Evolutionary conservation across 163 green algal genomes (phyloP).

Genomic region (Scenedesmus sp.): DNA sequence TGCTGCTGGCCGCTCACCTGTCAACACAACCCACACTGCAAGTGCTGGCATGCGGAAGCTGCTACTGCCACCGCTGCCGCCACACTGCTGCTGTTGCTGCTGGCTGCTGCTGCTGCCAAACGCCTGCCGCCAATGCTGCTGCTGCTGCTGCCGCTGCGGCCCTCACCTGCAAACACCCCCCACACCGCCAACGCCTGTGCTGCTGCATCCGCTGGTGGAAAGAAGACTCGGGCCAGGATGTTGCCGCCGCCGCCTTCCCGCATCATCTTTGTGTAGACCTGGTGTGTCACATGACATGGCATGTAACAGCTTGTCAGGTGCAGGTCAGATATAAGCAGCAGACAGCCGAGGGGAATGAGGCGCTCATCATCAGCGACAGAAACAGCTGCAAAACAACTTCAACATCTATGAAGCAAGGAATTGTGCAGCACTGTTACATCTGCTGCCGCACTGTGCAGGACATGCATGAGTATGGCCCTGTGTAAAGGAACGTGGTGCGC

Average conservation of each 20-base stretch:
- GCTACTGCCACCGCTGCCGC: not conserved
- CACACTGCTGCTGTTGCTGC: not conserved
- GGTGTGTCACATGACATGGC: not conserved
- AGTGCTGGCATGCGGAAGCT: not conserved
- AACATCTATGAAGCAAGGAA: no score
- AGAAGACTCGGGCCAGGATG: constrained; percentile 27
- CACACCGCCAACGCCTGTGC: constrained; percentile 1
- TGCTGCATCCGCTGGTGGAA: not conserved
- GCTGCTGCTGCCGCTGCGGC: not conserved
- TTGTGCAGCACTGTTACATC: no score
- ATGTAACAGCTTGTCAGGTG: not conserved
- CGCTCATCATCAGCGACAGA: no score
- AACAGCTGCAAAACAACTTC: no score
- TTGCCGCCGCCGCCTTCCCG: not conserved
- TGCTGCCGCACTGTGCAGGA: no score
- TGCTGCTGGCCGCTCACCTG: no score
- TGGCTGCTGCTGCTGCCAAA: not conserved
- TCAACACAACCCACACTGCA: no score
- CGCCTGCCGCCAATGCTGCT: not conserved
- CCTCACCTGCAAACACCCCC: constrained; percentile 6
- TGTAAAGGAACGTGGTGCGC: no score
- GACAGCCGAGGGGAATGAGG: not conserved
- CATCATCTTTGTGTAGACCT: constrained; percentile 20
- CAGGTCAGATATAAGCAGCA: not conserved
- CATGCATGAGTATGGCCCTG: no score